Evolutionary conservation across 306 rosid species (phyloP).

Genomic region (Trifolium repens): DNA sequence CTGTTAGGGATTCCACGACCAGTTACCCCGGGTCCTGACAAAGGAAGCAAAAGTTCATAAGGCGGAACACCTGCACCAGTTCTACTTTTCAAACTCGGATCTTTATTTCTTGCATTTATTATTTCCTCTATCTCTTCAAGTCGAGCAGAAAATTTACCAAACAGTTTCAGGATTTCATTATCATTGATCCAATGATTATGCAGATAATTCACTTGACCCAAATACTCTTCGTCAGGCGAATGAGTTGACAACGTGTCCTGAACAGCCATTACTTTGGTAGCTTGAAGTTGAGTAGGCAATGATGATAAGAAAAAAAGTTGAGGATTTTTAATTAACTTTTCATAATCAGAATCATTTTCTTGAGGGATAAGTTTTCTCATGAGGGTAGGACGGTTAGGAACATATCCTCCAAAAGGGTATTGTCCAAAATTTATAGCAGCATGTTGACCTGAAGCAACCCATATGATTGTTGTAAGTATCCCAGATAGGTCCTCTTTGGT

Average conservation of each 20-base stretch:
- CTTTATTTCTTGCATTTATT: conserved; percentile 71
- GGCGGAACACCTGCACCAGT: conserved; percentile 95
- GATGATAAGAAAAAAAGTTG: conserved; percentile 74
- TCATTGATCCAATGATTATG: conserved; percentile 76
- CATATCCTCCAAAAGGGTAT: conserved; percentile 95
- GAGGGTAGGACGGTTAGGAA: conserved; percentile 92
- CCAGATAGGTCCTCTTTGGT: conserved; percentile 69
- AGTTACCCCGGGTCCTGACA: conserved; percentile 91
- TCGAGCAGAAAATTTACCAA: conserved; percentile 60
- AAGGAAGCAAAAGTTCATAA: conserved; percentile 74
- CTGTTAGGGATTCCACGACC: conserved; percentile 96
- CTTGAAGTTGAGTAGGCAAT: conserved; percentile 93
- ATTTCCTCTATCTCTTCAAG: conserved; percentile 82
- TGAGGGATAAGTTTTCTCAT: conserved; percentile 84
- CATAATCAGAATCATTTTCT: conserved; percentile 64
- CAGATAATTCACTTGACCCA: conserved; percentile 73
- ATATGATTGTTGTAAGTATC: conserved; percentile 77
- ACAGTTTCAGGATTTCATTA: conserved; percentile 51
- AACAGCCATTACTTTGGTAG: conserved; percentile 98
- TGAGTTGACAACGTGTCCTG: conserved; percentile 91
- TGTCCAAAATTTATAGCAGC: conserved; percentile 98
- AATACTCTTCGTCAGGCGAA: conserved; percentile 95
- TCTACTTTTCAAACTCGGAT: conserved; percentile 64
- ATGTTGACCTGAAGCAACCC: conserved; percentile 95
- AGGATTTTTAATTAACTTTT: conserved; percentile 72